These are phyloP conservation scores for Yamadazyma nakazawae DNA, from an alignment of 805 yeast species.

Conservation along the genomic window DNA sequence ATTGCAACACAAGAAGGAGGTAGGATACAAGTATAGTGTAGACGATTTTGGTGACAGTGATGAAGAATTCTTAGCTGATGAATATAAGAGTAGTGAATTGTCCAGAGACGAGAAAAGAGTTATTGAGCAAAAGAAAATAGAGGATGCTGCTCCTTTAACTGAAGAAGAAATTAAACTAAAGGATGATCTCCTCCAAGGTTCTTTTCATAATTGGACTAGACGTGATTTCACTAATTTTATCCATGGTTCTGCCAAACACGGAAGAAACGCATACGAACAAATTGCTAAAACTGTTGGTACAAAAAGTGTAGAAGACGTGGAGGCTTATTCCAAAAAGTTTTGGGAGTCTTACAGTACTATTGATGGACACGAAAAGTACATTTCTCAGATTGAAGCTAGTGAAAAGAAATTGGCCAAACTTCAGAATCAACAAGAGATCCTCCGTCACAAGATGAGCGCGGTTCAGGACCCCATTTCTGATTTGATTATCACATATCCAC, in stretches of 20 bases:
- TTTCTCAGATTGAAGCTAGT: slow-evolving; percentile 69
- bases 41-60: slow-evolving; percentile 61
- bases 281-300: slow-evolving; percentile 57
- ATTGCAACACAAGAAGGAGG: slow-evolving; percentile 56
- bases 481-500: slow-evolving; percentile 67
- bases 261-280: slow-evolving; percentile 47
- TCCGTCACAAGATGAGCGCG: slow-evolving; percentile 51
- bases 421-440: slow-evolving; percentile 51
- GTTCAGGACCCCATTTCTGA: slow-evolving; percentile 60
- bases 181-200: slow-evolving; percentile 48
- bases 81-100: slow-evolving; percentile 35
- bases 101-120: slow-evolving; percentile 35
- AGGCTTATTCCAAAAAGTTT: slow-evolving; percentile 54
- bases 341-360: slow-evolving; percentile 61
- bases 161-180: slow-evolving; percentile 59
- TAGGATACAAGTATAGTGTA: slow-evolving; percentile 54
- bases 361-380: slow-evolving; percentile 68
- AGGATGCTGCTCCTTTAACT: slow-evolving; percentile 55
- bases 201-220: slow-evolving; percentile 68
- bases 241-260: slow-evolving; percentile 66
- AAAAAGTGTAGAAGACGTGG: slow-evolving; percentile 58
- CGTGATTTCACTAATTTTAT: slow-evolving; percentile 72
- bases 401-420: slow-evolving; percentile 62
- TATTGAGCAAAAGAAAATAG: slow-evolving; percentile 54
- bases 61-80: slow-evolving; percentile 48